A percentile compares a stretch with the other conserved stretches of the same genome.
phyloP scores from a whole-genome alignment of 257 asterid genomes.

The Solanum piurae region DNA sequence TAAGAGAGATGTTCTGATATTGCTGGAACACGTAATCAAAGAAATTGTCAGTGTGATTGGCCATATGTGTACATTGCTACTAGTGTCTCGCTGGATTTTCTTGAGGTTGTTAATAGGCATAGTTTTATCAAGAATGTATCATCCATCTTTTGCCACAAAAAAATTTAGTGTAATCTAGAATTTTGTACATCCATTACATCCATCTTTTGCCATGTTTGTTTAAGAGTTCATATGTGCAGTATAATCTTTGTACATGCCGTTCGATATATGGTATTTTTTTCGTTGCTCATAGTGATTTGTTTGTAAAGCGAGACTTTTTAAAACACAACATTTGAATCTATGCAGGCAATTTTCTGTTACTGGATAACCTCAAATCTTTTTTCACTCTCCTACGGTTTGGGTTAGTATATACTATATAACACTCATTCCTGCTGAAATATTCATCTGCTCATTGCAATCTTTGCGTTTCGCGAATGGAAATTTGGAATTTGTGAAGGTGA shows the following conservation, averaged over 20 bases:
- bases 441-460: neutral
- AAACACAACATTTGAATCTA: neutral
- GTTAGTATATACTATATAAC: conserved; percentile 26
- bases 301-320: neutral
- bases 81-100: neutral
- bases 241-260: neutral
- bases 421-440: neutral
- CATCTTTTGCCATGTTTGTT: neutral
- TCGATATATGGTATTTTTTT: neutral
- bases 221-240: neutral
- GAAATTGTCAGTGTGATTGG: neutral
- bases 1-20: neutral
- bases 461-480: neutral
- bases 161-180: neutral
- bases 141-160: neutral
- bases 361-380: conserved; percentile 88
- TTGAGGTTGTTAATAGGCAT: neutral
- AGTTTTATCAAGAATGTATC: neutral
- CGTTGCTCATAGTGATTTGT: neutral
- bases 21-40: neutral
- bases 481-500: neutral
- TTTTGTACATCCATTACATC: neutral
- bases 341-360: conserved; percentile 87
- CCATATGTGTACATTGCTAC: neutral
- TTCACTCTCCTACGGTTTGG: conserved; percentile 67